Conservation (phyloP, 2,329 filamentous ascomycete genomes). For the Aspergillus sp. region DNA sequence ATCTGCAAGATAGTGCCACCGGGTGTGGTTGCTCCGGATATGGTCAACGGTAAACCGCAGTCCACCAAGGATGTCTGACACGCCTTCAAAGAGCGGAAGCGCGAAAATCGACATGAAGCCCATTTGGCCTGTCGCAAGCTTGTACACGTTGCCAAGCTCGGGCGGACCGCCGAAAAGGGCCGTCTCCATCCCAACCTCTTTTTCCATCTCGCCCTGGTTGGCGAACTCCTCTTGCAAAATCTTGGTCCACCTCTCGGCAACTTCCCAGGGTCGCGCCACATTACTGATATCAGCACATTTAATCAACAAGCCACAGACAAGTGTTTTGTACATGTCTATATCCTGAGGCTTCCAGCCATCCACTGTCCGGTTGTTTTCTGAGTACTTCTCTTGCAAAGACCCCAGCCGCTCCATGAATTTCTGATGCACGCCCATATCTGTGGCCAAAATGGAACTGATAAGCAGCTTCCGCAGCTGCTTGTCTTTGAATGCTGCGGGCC, state of each 20-base stretch:
- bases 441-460: slow-evolving; percentile 96
- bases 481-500: slow-evolving; percentile 80
- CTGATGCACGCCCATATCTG: slow-evolving; percentile 96
- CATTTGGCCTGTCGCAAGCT: slow-evolving; percentile 83
- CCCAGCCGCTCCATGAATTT: slow-evolving; percentile 90
- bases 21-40: slow-evolving; percentile 71
- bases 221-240: slow-evolving; percentile 96
- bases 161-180: slow-evolving; percentile 77
- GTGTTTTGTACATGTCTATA: slow-evolving; percentile 71
- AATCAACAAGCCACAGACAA: slow-evolving; percentile 88
- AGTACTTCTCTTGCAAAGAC: slow-evolving; percentile 76
- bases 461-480: slow-evolving; percentile 80
- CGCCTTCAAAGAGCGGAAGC: slow-evolving; percentile 83
- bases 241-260: slow-evolving; percentile 85
- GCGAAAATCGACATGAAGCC: slow-evolving; percentile 98
- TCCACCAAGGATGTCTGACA: slow-evolving; percentile 79
- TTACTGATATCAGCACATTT: slow-evolving; percentile 99
- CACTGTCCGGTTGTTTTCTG: slow-evolving; percentile 61
- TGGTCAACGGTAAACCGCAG: slow-evolving; percentile 84
- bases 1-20: slow-evolving; percentile 57
- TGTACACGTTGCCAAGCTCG: slow-evolving; percentile 78
- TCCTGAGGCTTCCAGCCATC: slow-evolving; percentile 77
- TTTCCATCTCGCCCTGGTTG: slow-evolving; percentile 88
- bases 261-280: slow-evolving; percentile 80
- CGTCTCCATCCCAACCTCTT: slow-evolving; percentile 80